A percentile compares a stretch with the other conserved stretches of the same genome.
These are phyloP conservation scores for Dysphania ambrosioides DNA, from an alignment of 148 eudicot species.

Conservation along the genomic window DNA sequence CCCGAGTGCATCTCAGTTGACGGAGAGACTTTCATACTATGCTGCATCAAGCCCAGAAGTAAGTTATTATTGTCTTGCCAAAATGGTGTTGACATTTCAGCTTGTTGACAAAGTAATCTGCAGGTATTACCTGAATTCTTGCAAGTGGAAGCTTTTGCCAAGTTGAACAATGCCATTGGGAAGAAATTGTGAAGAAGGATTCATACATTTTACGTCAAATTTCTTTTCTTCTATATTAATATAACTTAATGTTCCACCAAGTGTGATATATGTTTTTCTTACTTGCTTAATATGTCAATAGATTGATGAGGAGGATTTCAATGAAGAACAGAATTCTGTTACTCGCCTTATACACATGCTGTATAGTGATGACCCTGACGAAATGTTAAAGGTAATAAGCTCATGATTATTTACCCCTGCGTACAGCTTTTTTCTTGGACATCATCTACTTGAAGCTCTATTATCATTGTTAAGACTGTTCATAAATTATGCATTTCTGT, in stretches of 20 bases:
- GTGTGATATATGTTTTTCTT: constrained; percentile 12
- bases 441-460: not conserved
- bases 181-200: no score
- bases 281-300: constrained; percentile 22
- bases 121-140: constrained; percentile 92
- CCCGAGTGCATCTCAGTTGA: constrained; percentile 75
- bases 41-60: constrained; percentile 92
- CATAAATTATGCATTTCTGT: constrained; percentile 10
- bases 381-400: constrained; percentile 80
- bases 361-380: constrained; percentile 84
- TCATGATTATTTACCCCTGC: not conserved
- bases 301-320: constrained; percentile 97
- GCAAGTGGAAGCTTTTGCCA: constrained; percentile 97
- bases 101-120: constrained; percentile 25
- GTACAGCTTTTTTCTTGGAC: not conserved
- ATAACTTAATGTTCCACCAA: not conserved
- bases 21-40: constrained; percentile 95
- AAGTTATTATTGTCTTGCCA: constrained; percentile 36
- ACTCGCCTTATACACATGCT: constrained; percentile 94
- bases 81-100: constrained; percentile 1
- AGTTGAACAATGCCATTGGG: constrained; percentile 88
- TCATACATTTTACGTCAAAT: not conserved
- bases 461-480: not conserved
- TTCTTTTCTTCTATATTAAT: not conserved
- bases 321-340: constrained; percentile 95